Conservation (phyloP, 1,284 basidiomycete genomes). For the Naganishia cerealis region DNA sequence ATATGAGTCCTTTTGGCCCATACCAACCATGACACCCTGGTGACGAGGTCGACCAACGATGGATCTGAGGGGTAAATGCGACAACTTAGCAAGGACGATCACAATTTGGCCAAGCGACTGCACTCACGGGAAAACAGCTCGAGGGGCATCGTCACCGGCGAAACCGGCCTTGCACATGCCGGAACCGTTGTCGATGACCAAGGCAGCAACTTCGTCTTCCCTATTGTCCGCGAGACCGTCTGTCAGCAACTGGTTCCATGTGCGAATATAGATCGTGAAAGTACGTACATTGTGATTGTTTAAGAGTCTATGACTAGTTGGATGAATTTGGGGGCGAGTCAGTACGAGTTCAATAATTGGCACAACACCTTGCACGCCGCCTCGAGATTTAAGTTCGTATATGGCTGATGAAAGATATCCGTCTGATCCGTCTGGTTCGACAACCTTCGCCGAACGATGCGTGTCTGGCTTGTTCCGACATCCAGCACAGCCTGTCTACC, state of each 20-base stretch:
- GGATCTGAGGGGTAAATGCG: constrained; percentile 59
- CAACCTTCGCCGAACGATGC: no score
- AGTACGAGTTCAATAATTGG: constrained; percentile 15
- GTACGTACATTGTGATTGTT: constrained; percentile 39
- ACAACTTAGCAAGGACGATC: not conserved
- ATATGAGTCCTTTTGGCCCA: constrained; percentile 84
- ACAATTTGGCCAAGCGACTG: not conserved
- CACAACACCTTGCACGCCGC: not conserved
- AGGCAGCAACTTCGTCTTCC: constrained; percentile 34
- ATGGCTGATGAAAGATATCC: no score
- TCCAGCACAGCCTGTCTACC: no score
- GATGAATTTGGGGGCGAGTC: not conserved
- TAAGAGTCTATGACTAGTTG: constrained; percentile 35
- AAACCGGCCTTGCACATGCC: constrained; percentile 93
- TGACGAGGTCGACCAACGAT: constrained; percentile 90
- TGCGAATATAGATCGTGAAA: not conserved
- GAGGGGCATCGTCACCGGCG: constrained; percentile 73
- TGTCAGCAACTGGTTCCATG: constrained; percentile 22
- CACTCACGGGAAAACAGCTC: constrained; percentile 69
- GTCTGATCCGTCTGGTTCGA: no score
- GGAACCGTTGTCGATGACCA: constrained; percentile 80
- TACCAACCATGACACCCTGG: constrained; percentile 88
- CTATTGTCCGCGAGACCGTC: constrained; percentile 1
- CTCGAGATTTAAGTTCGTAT: not conserved
- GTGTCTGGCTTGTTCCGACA: no score